A percentile compares a stretch with the other conserved stretches of the same genome.
These are phyloP conservation scores for Hirsutella minnesotensis DNA, from an alignment of 2,329 filamentous ascomycete species.

Conservation along the genomic window DNA sequence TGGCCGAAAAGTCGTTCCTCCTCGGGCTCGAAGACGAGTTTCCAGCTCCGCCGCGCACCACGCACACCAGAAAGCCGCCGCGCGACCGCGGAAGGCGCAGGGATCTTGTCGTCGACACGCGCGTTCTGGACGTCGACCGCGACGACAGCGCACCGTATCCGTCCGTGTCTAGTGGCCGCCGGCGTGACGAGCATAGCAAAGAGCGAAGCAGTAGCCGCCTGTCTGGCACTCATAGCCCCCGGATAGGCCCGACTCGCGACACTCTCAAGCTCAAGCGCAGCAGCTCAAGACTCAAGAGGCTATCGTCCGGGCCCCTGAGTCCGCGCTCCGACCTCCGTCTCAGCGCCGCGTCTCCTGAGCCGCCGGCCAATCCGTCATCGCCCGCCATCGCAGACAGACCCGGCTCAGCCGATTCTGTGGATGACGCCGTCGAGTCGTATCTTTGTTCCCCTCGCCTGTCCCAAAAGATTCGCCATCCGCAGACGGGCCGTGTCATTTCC, in stretches of 20 bases:
- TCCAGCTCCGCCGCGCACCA: slow-evolving; percentile 8
- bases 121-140: slow-evolving; percentile 18
- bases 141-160: slow-evolving; percentile 62
- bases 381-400: slow-evolving; percentile 53
- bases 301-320: slow-evolving; percentile 36
- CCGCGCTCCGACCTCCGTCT: slow-evolving; percentile 26
- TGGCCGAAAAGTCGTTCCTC: slow-evolving; percentile 10
- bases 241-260: slow-evolving; percentile 26
- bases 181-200: slow-evolving; percentile 35
- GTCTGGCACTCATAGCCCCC: slow-evolving; percentile 35
- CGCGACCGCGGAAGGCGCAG: slow-evolving; percentile 2
- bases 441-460: slow-evolving; percentile 73
- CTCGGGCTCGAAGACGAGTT: slow-evolving; percentile 11
- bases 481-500: slow-evolving; percentile 77
- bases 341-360: slow-evolving; percentile 15
- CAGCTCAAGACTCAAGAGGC: slow-evolving; percentile 45
- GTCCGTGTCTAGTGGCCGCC: slow-evolving; percentile 49
- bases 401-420: slow-evolving; percentile 72
- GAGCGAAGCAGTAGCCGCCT: slow-evolving; percentile 32
- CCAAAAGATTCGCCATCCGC: slow-evolving; percentile 77
- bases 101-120: slow-evolving; percentile 9
- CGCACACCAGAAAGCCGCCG: neutral
- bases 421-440: slow-evolving; percentile 78
- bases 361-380: slow-evolving; percentile 12
- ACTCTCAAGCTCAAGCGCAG: slow-evolving; percentile 37